Conservation (phyloP, 176 grass and related monocot species). For the Bothriochloa decipiens region DNA sequence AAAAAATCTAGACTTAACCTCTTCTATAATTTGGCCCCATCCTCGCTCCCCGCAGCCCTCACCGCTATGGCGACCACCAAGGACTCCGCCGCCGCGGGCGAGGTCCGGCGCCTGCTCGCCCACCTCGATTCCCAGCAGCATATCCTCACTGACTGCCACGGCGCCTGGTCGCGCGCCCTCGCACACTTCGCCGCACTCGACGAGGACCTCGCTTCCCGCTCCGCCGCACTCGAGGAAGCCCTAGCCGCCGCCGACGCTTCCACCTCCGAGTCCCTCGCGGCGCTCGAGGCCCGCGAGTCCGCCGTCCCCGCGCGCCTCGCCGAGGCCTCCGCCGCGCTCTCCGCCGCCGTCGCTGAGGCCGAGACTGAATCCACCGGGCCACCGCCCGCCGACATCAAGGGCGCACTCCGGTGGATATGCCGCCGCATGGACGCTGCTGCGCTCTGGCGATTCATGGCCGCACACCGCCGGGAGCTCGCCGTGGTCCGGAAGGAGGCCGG, state of each 20-base stretch:
- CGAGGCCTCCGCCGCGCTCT: conserved; percentile 48
- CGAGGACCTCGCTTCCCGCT: conserved; percentile 59
- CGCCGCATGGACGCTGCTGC: conserved; percentile 71
- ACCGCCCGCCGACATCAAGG: conserved; percentile 44
- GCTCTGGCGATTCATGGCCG: conserved; percentile 62
- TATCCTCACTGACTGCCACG: conserved; percentile 49
- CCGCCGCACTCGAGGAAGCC: conserved; percentile 58
- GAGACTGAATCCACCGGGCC: conserved; percentile 48
- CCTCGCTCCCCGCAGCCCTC: conserved; percentile 20
- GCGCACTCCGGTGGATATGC: conserved; percentile 72
- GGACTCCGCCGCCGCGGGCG: conserved; percentile 41
- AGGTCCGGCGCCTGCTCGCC: conserved; percentile 49
- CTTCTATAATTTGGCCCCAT: neutral
- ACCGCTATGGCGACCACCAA: conserved; percentile 52
- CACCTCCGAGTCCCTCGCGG: conserved; percentile 53
- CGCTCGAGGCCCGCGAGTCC: conserved; percentile 54
- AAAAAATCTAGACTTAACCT: conserved; percentile 28
- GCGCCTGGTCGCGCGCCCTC: conserved; percentile 50
- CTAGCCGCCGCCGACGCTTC: conserved; percentile 44
- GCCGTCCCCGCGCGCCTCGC: conserved; percentile 46
- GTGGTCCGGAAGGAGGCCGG: conserved; percentile 48
- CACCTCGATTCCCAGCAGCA: conserved; percentile 65
- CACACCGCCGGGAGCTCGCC: conserved; percentile 52
- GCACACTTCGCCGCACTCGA: conserved; percentile 65
- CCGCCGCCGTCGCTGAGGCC: conserved; percentile 33